Percentiles rank a stretch among this genome's conserved stretches.
These are phyloP conservation scores for Panicum hallii DNA, from an alignment of 202 grass and related monocot genomes.

Conservation along the genomic window DNA sequence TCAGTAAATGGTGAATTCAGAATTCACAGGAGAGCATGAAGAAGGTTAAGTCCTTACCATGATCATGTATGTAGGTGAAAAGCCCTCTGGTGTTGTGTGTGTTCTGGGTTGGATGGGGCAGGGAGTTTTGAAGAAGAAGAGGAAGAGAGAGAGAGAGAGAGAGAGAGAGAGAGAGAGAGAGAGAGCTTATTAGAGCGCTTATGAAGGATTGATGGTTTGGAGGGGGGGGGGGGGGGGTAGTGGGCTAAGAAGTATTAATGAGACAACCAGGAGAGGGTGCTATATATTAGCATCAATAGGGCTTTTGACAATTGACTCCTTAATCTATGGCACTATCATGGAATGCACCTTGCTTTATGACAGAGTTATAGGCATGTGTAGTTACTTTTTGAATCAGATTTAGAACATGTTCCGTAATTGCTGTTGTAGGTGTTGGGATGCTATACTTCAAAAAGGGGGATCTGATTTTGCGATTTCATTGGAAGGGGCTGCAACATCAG, in stretches of 20 bases:
- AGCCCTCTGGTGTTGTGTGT: constrained; percentile 40
- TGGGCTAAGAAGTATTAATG: constrained; percentile 55
- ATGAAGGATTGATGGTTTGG: constrained; percentile 38
- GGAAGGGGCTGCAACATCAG: constrained; percentile 32
- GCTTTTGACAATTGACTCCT: constrained; percentile 70
- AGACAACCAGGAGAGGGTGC: constrained; percentile 37
- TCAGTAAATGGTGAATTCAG: constrained; percentile 44
- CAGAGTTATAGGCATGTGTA: constrained; percentile 52
- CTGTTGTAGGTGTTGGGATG: constrained; percentile 49
- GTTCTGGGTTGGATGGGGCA: constrained; percentile 22
- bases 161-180: constrained; percentile 11
- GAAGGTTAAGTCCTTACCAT: constrained; percentile 64
- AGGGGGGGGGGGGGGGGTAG: constrained; percentile 39
- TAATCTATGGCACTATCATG: constrained; percentile 65
- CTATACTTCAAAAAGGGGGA: constrained; percentile 33
- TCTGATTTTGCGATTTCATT: constrained; percentile 32
- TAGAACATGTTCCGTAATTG: constrained; percentile 62
- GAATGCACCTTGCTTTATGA: constrained; percentile 60
- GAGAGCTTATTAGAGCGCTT: constrained; percentile 40
- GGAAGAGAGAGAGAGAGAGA: too few species aligned
- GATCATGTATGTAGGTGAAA: constrained; percentile 57
- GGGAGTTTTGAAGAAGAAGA: constrained; percentile 34
- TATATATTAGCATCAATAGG: constrained; percentile 58
- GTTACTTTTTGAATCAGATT: constrained; percentile 61
- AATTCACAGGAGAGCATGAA: constrained; percentile 28